phyloP scores from a whole-genome alignment of 768 basidiomycete species.

The Suillus luteus region DNA sequence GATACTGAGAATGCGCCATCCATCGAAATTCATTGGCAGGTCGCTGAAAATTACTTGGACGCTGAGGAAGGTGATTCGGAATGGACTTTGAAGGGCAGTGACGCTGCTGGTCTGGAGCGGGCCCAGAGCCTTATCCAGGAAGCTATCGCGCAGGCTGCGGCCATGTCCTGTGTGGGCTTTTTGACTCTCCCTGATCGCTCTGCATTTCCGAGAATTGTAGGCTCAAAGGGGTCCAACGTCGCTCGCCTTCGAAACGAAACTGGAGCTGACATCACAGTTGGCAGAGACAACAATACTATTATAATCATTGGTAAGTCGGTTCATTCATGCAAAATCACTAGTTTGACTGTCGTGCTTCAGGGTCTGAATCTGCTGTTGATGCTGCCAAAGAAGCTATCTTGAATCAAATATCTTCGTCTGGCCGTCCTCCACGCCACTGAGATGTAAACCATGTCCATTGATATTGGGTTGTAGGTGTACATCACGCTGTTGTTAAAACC shows the following conservation, averaged over 20 bases:
- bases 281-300: slow-evolving; percentile 85
- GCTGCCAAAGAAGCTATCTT: slow-evolving; percentile 80
- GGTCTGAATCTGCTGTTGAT: slow-evolving; percentile 65
- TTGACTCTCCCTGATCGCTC: slow-evolving; percentile 81
- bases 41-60: slow-evolving; percentile 76
- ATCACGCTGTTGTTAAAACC: neutral
- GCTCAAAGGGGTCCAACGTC: slow-evolving; percentile 88
- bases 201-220: slow-evolving; percentile 91
- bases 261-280: slow-evolving; percentile 89
- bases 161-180: slow-evolving; percentile 81
- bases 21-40: slow-evolving; percentile 68
- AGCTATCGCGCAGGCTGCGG: slow-evolving; percentile 70
- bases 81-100: slow-evolving; percentile 84
- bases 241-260: slow-evolving; percentile 85
- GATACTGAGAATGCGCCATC: slow-evolving; percentile 49
- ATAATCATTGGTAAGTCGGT: slow-evolving; percentile 74
- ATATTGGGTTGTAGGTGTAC: neutral
- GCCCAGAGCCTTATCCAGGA: slow-evolving; percentile 68
- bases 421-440: slow-evolving; percentile 4
- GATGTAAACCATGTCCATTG: neutral
- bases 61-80: slow-evolving; percentile 81
- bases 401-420: slow-evolving; percentile 47
- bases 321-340: slow-evolving; percentile 4
- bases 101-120: slow-evolving; percentile 74
- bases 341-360: slow-evolving; percentile 38